Conservation (phyloP, 2,329 filamentous ascomycete genomes). For the Ophiostoma quercus region DNA sequence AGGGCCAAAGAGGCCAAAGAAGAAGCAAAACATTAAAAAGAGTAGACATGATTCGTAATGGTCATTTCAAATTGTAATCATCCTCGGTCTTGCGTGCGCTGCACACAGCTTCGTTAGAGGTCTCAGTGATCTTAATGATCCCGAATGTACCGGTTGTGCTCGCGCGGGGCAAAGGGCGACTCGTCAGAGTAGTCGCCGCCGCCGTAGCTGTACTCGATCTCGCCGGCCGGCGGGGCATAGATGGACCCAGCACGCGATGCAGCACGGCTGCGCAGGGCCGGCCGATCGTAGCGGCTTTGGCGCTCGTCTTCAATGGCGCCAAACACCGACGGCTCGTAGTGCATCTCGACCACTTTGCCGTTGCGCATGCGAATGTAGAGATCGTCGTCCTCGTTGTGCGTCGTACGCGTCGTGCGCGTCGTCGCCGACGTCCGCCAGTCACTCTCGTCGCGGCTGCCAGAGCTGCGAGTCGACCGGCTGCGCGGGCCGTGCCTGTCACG, state of each 20-base stretch:
- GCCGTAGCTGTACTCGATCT: constrained; percentile 28
- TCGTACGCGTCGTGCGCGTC: constrained; percentile 51
- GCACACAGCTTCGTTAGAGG: neutral
- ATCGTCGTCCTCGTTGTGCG: constrained; percentile 54
- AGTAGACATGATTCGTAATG: constrained; percentile 8
- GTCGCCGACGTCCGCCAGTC: constrained; percentile 58
- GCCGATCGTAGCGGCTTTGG: constrained; percentile 42
- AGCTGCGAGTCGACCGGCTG: constrained; percentile 55
- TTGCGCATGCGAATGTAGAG: constrained; percentile 56
- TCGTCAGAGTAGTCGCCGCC: constrained; percentile 20
- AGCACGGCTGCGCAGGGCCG: constrained; percentile 43
- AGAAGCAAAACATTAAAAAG: constrained; percentile 4
- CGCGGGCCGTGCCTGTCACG: constrained; percentile 43
- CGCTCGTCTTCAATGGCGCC: constrained; percentile 44
- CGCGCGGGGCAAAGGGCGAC: constrained; percentile 19
- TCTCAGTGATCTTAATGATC: neutral
- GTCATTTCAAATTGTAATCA: constrained; percentile 5
- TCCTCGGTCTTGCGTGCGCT: neutral
- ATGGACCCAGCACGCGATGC: constrained; percentile 47
- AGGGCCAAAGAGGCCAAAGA: neutral
- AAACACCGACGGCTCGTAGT: constrained; percentile 45
- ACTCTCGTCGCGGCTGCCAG: constrained; percentile 57
- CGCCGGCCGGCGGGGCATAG: constrained; percentile 32
- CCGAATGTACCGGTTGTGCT: neutral
- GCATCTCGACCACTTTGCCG: constrained; percentile 42